phyloP scores from a whole-genome alignment of 768 basidiomycete species.

The Mycena latifolia region DNA sequence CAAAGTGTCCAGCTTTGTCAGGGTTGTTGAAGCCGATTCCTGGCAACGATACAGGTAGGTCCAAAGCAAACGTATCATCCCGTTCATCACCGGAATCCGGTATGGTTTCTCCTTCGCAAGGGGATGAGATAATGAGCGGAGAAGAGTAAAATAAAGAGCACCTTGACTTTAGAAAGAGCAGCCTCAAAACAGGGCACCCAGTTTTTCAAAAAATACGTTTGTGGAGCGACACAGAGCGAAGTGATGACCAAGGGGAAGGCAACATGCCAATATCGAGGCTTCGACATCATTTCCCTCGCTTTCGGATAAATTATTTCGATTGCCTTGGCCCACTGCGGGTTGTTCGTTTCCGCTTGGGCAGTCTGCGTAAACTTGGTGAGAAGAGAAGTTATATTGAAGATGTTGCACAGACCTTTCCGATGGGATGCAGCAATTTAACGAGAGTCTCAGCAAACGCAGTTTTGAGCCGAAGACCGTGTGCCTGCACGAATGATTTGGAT shows the following conservation, averaged over 20 bases:
- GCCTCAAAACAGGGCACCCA: constrained; percentile 84
- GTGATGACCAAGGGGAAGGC: constrained; percentile 90
- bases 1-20: constrained; percentile 81
- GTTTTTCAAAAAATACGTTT: constrained; percentile 85
- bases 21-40: constrained; percentile 85
- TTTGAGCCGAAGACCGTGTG: constrained; percentile 88
- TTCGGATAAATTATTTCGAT: constrained; percentile 87
- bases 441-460: constrained; percentile 88
- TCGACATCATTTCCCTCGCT: constrained; percentile 86
- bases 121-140: constrained; percentile 15
- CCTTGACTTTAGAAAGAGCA: constrained; percentile 85
- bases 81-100: constrained; percentile 81
- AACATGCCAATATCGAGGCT: constrained; percentile 90
- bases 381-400: neutral
- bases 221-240: constrained; percentile 88
- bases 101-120: constrained; percentile 78
- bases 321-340: constrained; percentile 94
- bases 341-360: constrained; percentile 95
- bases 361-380: constrained; percentile 63
- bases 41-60: constrained; percentile 95
- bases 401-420: constrained; percentile 74
- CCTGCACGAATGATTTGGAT: constrained; percentile 85
- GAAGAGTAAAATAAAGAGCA: constrained; percentile 43
- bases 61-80: constrained; percentile 88
- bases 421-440: constrained; percentile 82